phyloP scores from a whole-genome alignment of 108 stramenopile genomes.

The Parietichytrium sp. region DNA sequence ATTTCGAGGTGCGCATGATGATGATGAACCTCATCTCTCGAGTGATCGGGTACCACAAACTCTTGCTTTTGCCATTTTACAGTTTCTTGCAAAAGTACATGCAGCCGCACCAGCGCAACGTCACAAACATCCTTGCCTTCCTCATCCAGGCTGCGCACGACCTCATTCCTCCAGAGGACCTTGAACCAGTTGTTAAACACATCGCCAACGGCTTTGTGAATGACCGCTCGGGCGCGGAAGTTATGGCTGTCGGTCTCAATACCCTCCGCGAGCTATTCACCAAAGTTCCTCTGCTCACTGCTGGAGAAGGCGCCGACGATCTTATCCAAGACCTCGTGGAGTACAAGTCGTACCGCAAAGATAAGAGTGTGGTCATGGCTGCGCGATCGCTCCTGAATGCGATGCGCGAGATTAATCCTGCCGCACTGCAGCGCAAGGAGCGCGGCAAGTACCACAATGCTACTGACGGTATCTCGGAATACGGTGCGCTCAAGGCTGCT shows the following conservation, averaged over 20 bases:
- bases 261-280: constrained; percentile 79
- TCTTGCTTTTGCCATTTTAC: constrained; percentile 84
- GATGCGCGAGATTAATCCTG: constrained; percentile 84
- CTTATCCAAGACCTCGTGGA: constrained; percentile 91
- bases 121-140: constrained; percentile 90
- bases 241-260: constrained; percentile 96
- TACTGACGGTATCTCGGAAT: constrained; percentile 75
- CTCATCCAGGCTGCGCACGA: constrained; percentile 93
- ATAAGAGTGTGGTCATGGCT: constrained; percentile 88
- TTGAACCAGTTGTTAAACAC: constrained; percentile 76
- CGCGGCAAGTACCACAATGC: constrained; percentile 78
- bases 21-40: constrained; percentile 92
- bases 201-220: constrained; percentile 90
- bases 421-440: constrained; percentile 81
- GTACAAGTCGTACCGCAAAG: constrained; percentile 75
- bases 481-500: constrained; percentile 76
- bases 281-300: constrained; percentile 79
- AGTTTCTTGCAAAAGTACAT: constrained; percentile 91
- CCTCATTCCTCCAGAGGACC: constrained; percentile 90
- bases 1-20: constrained; percentile 84
- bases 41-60: constrained; percentile 85
- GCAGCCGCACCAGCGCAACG: constrained; percentile 84
- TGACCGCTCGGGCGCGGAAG: constrained; percentile 82
- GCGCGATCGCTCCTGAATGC: constrained; percentile 84
- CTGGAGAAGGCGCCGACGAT: constrained; percentile 83